phyloP scores from a whole-genome alignment of 257 asterid species.

The Anisodus tanguticus region DNA sequence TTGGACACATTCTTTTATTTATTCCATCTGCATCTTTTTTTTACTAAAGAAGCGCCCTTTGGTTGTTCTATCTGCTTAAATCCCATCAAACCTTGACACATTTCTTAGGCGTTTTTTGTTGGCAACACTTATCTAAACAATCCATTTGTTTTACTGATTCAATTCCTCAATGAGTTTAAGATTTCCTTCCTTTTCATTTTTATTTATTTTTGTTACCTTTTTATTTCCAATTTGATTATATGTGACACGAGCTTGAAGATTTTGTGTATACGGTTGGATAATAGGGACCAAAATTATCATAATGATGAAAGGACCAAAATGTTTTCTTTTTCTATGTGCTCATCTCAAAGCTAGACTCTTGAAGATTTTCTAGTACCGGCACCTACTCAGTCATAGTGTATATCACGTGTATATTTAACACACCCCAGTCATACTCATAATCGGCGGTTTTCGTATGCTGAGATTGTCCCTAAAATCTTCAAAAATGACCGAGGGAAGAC shows the following conservation, averaged over 20 bases:
- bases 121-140: neutral
- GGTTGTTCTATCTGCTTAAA: neutral
- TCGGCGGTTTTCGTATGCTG: too few species aligned
- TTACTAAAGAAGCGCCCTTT: neutral
- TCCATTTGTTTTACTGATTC: neutral
- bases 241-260: neutral
- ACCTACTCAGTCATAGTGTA: neutral
- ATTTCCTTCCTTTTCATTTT: constrained; percentile 1
- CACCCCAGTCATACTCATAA: too few species aligned
- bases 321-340: neutral
- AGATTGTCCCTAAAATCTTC: too few species aligned
- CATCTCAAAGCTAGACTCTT: neutral
- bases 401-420: too few species aligned
- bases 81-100: neutral
- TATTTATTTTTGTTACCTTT: neutral
- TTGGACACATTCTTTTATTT: neutral
- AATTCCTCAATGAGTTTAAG: neutral
- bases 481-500: too few species aligned
- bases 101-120: neutral
- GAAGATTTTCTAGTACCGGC: neutral
- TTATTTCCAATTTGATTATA: neutral
- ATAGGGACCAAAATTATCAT: neutral
- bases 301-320: neutral
- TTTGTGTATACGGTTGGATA: neutral
- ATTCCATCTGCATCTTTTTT: neutral